These are phyloP conservation scores for Yamadazyma trypodendri DNA, from an alignment of 1,139 yeast genomes.

Conservation along the genomic window DNA sequence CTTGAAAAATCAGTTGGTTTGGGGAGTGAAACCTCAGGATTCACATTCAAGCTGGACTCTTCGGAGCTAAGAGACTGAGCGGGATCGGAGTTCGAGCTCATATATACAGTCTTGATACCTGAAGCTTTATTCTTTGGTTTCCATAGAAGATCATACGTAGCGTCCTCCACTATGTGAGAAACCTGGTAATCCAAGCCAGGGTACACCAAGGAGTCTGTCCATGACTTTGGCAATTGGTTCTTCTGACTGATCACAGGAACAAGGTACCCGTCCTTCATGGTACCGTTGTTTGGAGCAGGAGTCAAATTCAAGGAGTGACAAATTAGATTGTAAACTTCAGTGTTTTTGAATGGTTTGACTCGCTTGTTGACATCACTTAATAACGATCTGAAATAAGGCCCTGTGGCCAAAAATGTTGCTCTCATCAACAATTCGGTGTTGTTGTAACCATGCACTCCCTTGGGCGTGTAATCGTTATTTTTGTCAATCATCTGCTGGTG, in stretches of 20 bases:
- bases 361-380: slow-evolving; percentile 25
- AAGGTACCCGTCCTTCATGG: slow-evolving; percentile 18
- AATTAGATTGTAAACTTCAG: slow-evolving; percentile 69
- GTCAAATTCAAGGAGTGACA: slow-evolving; percentile 63
- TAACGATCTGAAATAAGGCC: slow-evolving; percentile 63
- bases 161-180: slow-evolving; percentile 43
- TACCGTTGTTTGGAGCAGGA: slow-evolving; percentile 66
- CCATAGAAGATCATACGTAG: slow-evolving; percentile 56
- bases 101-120: slow-evolving; percentile 9
- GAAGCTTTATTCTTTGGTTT: slow-evolving; percentile 17
- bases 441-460: slow-evolving; percentile 85
- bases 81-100: slow-evolving; percentile 10
- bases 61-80: slow-evolving; percentile 23
- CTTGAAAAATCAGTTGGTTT: slow-evolving; percentile 33
- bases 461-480: slow-evolving; percentile 53
- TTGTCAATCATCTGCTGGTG: slow-evolving; percentile 53
- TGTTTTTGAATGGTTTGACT: slow-evolving; percentile 67
- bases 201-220: slow-evolving; percentile 55
- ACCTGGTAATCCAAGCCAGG: slow-evolving; percentile 59
- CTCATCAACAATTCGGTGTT: slow-evolving; percentile 78
- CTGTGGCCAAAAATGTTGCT: slow-evolving; percentile 74
- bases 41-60: slow-evolving; percentile 21
- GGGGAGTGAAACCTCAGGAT: slow-evolving; percentile 24
- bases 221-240: slow-evolving; percentile 42
- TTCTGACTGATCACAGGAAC: slow-evolving; percentile 20